These are phyloP conservation scores for Dittrichia graveolens DNA, from an alignment of 129 eudicot genomes.

Conservation along the genomic window DNA sequence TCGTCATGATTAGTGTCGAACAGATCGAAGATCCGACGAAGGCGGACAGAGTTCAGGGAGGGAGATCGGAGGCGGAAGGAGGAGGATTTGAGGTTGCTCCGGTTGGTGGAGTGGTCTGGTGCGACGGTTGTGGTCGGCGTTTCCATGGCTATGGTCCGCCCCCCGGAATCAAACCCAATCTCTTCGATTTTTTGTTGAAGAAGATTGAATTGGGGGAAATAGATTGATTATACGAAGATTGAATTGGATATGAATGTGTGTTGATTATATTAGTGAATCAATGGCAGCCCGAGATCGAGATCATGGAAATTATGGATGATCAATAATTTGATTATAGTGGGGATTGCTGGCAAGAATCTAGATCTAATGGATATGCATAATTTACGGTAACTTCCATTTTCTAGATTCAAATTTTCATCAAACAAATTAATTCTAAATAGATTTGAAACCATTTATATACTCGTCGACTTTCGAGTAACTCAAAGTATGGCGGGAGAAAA, in stretches of 20 bases:
- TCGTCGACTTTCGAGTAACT: too few species aligned
- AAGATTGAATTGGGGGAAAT: constrained; percentile 16
- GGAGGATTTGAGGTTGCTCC: constrained; percentile 22
- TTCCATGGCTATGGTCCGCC: constrained; percentile 24
- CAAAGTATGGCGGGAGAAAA: too few species aligned
- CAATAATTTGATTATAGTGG: constrained; percentile 29
- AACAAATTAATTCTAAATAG: too few species aligned
- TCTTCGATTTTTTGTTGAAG: constrained; percentile 15
- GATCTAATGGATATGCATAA: constrained; percentile 17
- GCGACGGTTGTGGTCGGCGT: constrained; percentile 10
- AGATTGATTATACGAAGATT: constrained; percentile 5
- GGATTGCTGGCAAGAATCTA: constrained; percentile 29
- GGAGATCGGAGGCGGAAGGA: constrained; percentile 67
- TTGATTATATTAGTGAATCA: neutral
- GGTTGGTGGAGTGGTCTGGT: neutral
- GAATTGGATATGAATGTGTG: constrained; percentile 1
- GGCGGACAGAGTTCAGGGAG: constrained; percentile 76
- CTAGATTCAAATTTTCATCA: neutral
- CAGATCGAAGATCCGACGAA: constrained; percentile 75
- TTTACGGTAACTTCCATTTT: constrained; percentile 20
- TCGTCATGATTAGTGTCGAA: constrained; percentile 73
- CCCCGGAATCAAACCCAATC: neutral
- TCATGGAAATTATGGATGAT: constrained; percentile 21
- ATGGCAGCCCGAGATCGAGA: constrained; percentile 34
- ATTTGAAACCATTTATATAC: too few species aligned